Percentiles rank a stretch among this genome's conserved stretches.
phyloP scores from a whole-genome alignment of 2,329 filamentous ascomycete species.

The Biscogniauxia mediterranea region DNA sequence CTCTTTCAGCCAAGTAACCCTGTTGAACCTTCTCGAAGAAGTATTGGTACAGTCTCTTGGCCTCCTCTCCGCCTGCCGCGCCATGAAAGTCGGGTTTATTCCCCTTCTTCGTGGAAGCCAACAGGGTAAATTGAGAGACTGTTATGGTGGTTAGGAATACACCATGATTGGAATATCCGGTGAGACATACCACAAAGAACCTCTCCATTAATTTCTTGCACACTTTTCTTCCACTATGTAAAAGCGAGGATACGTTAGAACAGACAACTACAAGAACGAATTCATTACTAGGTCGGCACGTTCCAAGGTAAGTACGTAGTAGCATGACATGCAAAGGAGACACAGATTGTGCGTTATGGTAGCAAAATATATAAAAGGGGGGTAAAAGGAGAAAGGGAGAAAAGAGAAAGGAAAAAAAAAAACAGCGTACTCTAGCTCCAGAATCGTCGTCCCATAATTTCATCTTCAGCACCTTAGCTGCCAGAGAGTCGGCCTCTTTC shows the following conservation, averaged over 20 bases:
- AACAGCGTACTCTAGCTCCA: slow-evolving; percentile 59
- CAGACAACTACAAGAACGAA: background rate
- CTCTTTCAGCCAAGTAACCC: slow-evolving; percentile 68
- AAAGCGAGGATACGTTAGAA: slow-evolving; percentile 19
- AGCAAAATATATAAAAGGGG: background rate
- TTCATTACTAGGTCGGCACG: no score
- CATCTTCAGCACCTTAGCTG: slow-evolving; percentile 82
- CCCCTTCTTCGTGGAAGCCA: slow-evolving; percentile 92
- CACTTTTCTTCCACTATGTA: slow-evolving; percentile 80
- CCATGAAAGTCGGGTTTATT: slow-evolving; percentile 94
- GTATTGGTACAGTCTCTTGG: slow-evolving; percentile 76
- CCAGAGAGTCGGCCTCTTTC: slow-evolving; percentile 82
- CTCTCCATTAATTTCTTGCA: slow-evolving; percentile 85
- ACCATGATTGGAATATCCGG: background rate
- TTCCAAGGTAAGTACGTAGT: no score
- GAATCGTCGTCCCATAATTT: slow-evolving; percentile 86
- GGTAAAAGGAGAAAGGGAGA: slow-evolving; percentile 9
- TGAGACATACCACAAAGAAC: slow-evolving; percentile 77
- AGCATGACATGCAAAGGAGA: background rate
- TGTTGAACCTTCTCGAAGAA: slow-evolving; percentile 77
- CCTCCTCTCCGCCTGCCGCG: slow-evolving; percentile 75
- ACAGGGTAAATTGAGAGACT: slow-evolving; percentile 96
- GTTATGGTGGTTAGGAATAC: slow-evolving; percentile 7
- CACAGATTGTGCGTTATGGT: background rate
- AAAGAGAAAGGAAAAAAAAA: slow-evolving; percentile 3